Evolutionary conservation across 2,329 filamentous ascomycete genomes (phyloP).

Genomic region (Nemania sp.): DNA sequence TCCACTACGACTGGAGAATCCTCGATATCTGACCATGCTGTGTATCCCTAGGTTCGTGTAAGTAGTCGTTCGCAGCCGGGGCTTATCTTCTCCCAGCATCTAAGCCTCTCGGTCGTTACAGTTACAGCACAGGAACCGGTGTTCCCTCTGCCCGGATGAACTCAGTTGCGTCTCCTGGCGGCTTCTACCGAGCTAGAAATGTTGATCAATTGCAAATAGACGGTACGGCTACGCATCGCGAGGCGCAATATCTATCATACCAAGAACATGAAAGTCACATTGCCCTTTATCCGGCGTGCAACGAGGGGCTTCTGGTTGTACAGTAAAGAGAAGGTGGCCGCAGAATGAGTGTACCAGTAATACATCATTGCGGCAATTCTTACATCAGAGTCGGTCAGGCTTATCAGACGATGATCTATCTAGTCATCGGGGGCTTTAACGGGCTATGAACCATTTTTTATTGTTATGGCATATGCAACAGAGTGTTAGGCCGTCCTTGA

Average conservation of each 20-base stretch:
- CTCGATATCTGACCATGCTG: conserved; percentile 8
- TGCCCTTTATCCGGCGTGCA: conserved; percentile 17
- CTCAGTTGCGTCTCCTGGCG: conserved; percentile 3
- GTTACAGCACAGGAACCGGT: background rate
- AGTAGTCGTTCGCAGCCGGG: background rate
- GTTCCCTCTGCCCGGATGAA: conserved; percentile 23
- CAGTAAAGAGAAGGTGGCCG: background rate
- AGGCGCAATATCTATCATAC: background rate
- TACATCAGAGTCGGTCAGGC: background rate
- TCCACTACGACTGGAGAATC: conserved; percentile 11
- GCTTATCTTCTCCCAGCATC: conserved; percentile 7
- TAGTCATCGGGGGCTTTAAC: background rate
- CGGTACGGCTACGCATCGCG: background rate
- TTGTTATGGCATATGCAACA: conserved; percentile 22
- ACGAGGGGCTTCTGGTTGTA: conserved; percentile 3
- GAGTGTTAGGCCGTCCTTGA: conserved; percentile 1
- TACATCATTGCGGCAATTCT: conserved; percentile 17
- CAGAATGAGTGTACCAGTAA: background rate
- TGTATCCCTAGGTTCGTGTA: conserved; percentile 9
- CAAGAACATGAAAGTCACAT: conserved; percentile 3
- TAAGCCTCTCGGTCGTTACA: conserved; percentile 14
- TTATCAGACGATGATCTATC: background rate
- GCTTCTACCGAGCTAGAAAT: background rate
- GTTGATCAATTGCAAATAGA: background rate
- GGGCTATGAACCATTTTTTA: conserved; percentile 3